These are phyloP conservation scores for Pichia sp. DNA, from an alignment of 1,139 yeast species.

Conservation along the genomic window DNA sequence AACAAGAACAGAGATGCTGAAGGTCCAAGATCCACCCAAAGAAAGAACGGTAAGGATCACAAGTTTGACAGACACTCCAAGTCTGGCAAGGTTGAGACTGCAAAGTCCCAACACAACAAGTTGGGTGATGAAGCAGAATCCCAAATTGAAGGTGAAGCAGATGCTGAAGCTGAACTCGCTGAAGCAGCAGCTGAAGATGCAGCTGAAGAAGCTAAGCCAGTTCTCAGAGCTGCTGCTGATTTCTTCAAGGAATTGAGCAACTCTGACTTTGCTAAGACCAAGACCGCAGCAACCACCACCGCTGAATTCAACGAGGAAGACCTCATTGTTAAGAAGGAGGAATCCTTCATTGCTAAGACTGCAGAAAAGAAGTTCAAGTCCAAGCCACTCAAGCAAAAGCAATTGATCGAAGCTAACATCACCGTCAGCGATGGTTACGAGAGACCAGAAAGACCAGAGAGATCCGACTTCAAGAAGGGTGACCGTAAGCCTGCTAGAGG, in stretches of 20 bases:
- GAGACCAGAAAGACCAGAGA: constrained; percentile 16
- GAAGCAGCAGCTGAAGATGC: constrained; percentile 35
- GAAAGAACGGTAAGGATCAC: constrained; percentile 38
- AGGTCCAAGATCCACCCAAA: constrained; percentile 46
- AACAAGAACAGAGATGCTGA: constrained; percentile 61
- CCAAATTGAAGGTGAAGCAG: constrained; percentile 57
- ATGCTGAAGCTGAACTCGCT: constrained; percentile 46
- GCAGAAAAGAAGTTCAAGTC: constrained; percentile 52
- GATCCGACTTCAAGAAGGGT: constrained; percentile 25
- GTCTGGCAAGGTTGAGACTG: constrained; percentile 75
- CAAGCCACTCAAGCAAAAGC: constrained; percentile 65
- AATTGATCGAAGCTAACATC: constrained; percentile 59
- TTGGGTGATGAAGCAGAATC: constrained; percentile 73
- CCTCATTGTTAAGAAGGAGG: constrained; percentile 50
- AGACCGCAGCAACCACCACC: constrained; percentile 56
- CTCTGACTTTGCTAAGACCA: constrained; percentile 24
- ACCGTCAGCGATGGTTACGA: constrained; percentile 46
- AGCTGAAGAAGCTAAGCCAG: constrained; percentile 29
- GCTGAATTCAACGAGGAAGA: constrained; percentile 53
- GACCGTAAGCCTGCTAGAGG: constrained; percentile 14
- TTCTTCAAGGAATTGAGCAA: constrained; percentile 57
- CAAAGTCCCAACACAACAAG: constrained; percentile 78
- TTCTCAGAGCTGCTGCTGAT: constrained; percentile 58
- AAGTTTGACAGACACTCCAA: constrained; percentile 82
- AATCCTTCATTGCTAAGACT: constrained; percentile 49